phyloP scores from a whole-genome alignment of 139 green algal genomes.

The Chlorella ohadii region DNA sequence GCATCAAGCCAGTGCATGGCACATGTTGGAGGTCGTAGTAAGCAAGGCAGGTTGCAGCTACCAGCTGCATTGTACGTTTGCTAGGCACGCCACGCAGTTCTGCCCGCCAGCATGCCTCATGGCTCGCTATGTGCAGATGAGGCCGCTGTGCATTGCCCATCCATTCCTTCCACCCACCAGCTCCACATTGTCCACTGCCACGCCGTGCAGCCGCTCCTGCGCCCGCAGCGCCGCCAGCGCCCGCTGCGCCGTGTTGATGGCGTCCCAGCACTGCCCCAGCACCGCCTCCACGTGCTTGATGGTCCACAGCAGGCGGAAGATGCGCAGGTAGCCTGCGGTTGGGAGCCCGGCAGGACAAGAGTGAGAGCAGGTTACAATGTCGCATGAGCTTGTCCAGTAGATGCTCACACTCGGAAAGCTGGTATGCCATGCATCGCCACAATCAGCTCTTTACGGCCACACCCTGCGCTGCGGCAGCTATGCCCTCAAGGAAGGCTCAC shows the following conservation, averaged over 20 bases:
- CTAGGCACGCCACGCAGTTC: too few species aligned
- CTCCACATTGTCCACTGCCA: conserved; percentile 25
- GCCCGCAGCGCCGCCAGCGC: conserved; percentile 23
- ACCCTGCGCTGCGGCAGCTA: too few species aligned
- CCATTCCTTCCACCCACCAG: neutral
- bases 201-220: conserved; percentile 27
- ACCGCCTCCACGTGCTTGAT: conserved; percentile 86
- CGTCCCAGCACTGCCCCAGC: conserved; percentile 76
- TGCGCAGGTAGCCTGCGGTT: conserved; percentile 75
- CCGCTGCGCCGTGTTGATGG: conserved; percentile 69
- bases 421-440: too few species aligned
- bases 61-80: too few species aligned
- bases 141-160: too few species aligned
- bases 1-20: neutral
- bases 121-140: too few species aligned
- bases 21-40: neutral
- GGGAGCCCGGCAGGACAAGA: neutral
- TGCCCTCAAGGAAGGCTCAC: conserved; percentile 9
- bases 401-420: too few species aligned
- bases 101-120: too few species aligned
- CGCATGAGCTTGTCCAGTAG: too few species aligned
- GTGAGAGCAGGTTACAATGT: neutral
- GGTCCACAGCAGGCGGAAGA: conserved; percentile 91
- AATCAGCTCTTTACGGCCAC: too few species aligned
- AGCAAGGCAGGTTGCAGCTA: neutral